Base-by-base conservation (phyloP, 2,329 filamentous ascomycete genomes). In the Colletotrichum theobromicola region DNA sequence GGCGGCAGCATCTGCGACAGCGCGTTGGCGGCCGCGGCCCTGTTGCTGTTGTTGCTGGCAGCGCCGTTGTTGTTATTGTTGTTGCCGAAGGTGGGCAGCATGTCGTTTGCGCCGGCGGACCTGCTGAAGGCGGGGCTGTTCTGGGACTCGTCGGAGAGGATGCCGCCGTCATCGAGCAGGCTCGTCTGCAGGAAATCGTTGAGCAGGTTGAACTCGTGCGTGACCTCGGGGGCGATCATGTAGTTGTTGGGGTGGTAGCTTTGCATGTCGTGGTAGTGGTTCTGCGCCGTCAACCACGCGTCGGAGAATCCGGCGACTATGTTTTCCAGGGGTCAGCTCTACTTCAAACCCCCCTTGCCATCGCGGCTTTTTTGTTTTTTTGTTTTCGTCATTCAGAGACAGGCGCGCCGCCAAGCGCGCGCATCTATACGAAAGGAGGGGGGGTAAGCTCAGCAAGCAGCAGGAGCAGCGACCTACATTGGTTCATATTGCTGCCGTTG, bases 121-220 rank as follows among this genome's bases (percentile, higher is more conserved):
- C 84, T 84, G 67, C 66, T 77, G 74, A 87, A 85, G 57, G 84
- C 81, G 72, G 84, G 81, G 78, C 82, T 86, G 76, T 91, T 88
- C 70, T 90, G 88, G 77, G 89, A 87, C 77, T 95, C 94, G 75
- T 95, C 92, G 42, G 92, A 90, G 70, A 93, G 91, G 73, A 93
- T 89, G 67, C 92, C 92, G 75, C 91, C 91, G 83, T 98, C 96
- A 85, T 98, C 96, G 77, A 98, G 90, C 70, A 98, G 87, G 82
- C 95, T 98, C 78, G 93, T 97, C 84, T 96, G 97, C 75, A 99
- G 90, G 82, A 98, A 98, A 84, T 99, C 96, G 87, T 97, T 98
- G 81, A 99, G 91, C 66, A 98, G 88, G 82, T 98, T 98, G 84
- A 98, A 98, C 87, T 99, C 97, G 85, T 97, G 97, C 75, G 94